Evolutionary conservation across 495 filamentous ascomycete species (phyloP).

Genomic region (Penicillium tannophilum): DNA sequence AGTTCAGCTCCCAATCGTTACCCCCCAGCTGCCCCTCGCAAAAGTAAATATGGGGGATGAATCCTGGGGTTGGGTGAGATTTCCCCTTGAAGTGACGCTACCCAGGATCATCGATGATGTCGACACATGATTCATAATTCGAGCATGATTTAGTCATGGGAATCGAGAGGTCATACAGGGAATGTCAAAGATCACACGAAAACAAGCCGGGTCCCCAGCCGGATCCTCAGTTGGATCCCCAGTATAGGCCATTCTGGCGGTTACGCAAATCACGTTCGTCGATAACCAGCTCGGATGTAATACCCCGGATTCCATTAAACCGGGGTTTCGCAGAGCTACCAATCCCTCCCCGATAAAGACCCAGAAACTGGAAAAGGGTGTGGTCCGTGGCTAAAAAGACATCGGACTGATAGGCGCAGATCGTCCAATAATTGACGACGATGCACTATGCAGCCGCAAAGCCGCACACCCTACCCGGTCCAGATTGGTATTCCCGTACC

Average conservation of each 20-base stretch:
- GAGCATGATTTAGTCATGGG: slow-evolving; percentile 30
- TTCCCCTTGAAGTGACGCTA: slow-evolving; percentile 3
- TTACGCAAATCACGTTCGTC: slow-evolving; percentile 11
- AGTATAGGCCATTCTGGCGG: slow-evolving; percentile 2
- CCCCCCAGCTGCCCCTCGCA: background rate
- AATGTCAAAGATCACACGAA: slow-evolving; percentile 12
- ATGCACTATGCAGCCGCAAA: slow-evolving; percentile 30
- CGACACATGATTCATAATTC: slow-evolving; percentile 25
- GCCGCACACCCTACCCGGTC: slow-evolving; percentile 17
- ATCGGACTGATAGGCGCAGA: slow-evolving; percentile 27
- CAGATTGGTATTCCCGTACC: slow-evolving; percentile 13
- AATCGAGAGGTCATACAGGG: slow-evolving; percentile 23
- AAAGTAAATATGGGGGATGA: slow-evolving; percentile 4
- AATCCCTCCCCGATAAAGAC: background rate
- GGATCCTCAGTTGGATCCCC: background rate
- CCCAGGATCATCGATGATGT: slow-evolving; percentile 34
- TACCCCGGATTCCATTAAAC: slow-evolving; percentile 17
- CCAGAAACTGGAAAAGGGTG: background rate
- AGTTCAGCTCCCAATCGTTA: background rate
- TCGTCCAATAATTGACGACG: slow-evolving; percentile 25
- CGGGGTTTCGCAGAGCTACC: background rate
- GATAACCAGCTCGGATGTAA: slow-evolving; percentile 9
- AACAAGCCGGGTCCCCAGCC: slow-evolving; percentile 17
- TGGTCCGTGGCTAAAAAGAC: background rate
- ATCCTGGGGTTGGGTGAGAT: slow-evolving; percentile 7